phyloP scores from a whole-genome alignment of 23 red algal species.

The Pyropia haitanensis region DNA sequence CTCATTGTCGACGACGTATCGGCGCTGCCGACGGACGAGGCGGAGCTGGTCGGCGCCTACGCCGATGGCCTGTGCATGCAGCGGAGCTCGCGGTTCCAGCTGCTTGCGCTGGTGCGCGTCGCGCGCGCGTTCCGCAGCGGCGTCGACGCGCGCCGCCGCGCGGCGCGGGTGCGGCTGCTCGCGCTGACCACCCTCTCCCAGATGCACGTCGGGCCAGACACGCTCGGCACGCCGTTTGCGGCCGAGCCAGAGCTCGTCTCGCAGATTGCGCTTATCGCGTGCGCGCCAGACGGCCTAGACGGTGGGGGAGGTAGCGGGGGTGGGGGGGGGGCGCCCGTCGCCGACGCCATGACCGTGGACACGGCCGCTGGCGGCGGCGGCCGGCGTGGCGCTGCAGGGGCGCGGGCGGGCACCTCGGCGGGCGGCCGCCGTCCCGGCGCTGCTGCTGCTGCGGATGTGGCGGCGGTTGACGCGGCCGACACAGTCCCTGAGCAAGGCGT shows the following conservation, averaged over 20 bases:
- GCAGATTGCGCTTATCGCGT: slow-evolving; percentile 27
- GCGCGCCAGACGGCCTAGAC: not conserved
- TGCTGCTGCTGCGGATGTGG: too few species aligned
- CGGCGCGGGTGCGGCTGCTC: slow-evolving; percentile 22
- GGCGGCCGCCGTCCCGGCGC: too few species aligned
- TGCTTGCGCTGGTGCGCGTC: slow-evolving; percentile 21
- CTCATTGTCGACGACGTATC: slow-evolving; percentile 22
- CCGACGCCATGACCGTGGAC: too few species aligned
- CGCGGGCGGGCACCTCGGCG: too few species aligned
- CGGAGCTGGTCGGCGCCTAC: slow-evolving; percentile 33
- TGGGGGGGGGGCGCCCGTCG: too few species aligned
- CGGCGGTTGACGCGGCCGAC: too few species aligned
- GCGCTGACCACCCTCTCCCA: slow-evolving; percentile 51
- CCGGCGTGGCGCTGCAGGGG: too few species aligned
- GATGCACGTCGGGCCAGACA: slow-evolving; percentile 17
- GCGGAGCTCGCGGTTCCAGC: slow-evolving; percentile 31
- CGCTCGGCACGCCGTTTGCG: slow-evolving; percentile 6
- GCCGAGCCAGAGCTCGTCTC: slow-evolving; percentile 50
- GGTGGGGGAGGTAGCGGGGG: too few species aligned
- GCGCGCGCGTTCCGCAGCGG: slow-evolving; percentile 30
- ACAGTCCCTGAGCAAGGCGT: too few species aligned
- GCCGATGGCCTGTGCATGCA: slow-evolving; percentile 20
- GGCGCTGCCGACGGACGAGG: slow-evolving; percentile 19
- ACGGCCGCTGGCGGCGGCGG: too few species aligned
- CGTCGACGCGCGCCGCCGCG: slow-evolving; percentile 24